phyloP scores from a whole-genome alignment of 495 filamentous ascomycete species.

The Neurospora cerealis region DNA sequence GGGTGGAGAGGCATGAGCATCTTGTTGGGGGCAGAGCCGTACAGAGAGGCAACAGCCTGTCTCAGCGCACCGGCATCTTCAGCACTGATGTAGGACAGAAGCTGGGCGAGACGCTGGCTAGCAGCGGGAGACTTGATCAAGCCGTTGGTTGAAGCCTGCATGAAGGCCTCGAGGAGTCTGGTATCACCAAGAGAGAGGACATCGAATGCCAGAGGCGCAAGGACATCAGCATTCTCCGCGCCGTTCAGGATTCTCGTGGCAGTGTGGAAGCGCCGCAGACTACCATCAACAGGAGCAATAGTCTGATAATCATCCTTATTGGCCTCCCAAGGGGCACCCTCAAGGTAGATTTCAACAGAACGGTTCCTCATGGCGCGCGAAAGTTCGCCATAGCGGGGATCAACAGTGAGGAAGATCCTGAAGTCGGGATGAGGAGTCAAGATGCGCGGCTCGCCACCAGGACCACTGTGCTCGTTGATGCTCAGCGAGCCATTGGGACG shows the following conservation, averaged over 20 bases:
- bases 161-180: slow-evolving; percentile 19
- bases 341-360: slow-evolving; percentile 80
- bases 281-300: slow-evolving; percentile 34
- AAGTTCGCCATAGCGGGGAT: slow-evolving; percentile 85
- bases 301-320: slow-evolving; percentile 10
- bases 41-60: slow-evolving; percentile 15
- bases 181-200: slow-evolving; percentile 28
- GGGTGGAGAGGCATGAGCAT: slow-evolving; percentile 51
- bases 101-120: slow-evolving; percentile 4
- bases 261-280: slow-evolving; percentile 26
- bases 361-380: slow-evolving; percentile 96
- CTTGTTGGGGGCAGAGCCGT: slow-evolving; percentile 11
- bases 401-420: slow-evolving; percentile 88
- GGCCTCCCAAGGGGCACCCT: slow-evolving; percentile 15
- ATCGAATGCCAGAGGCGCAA: slow-evolving; percentile 22
- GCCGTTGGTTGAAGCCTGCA: slow-evolving; percentile 7
- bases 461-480: slow-evolving; percentile 81
- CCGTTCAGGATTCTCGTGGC: slow-evolving; percentile 10
- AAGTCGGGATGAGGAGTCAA: slow-evolving; percentile 80
- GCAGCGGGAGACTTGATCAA: slow-evolving; percentile 11
- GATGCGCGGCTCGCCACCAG: slow-evolving; percentile 70
- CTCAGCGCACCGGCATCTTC: slow-evolving; percentile 18
- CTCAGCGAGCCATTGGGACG: slow-evolving; percentile 69
- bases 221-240: slow-evolving; percentile 6
- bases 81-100: slow-evolving; percentile 17